Conservation (phyloP, 2,329 filamentous ascomycete species). For the Beauveria australis region DNA sequence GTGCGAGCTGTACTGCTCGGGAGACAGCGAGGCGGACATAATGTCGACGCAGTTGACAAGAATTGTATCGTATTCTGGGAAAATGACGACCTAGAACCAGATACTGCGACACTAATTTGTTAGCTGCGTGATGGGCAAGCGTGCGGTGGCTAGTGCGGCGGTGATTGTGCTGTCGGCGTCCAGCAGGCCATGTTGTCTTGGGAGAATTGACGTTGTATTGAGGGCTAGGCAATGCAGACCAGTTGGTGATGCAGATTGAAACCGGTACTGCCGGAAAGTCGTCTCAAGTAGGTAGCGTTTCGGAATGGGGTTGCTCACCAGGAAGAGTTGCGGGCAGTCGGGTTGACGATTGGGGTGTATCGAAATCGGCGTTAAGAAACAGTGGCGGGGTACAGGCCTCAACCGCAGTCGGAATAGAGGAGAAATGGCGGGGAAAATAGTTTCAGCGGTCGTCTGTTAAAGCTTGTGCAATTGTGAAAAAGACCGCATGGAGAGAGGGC, state of each 20-base stretch:
- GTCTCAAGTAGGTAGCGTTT: conserved; percentile 9
- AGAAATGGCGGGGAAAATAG: too few relatives aligned
- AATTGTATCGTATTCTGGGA: background rate
- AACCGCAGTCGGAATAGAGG: background rate
- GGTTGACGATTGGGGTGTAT: background rate
- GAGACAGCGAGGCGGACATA: conserved; percentile 33
- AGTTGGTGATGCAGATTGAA: conserved; percentile 5
- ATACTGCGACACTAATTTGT: background rate
- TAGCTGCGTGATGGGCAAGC: background rate
- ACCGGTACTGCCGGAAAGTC: background rate
- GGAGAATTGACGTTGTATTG: background rate
- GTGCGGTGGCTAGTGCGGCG: background rate
- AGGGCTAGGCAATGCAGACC: background rate
- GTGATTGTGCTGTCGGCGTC: background rate
- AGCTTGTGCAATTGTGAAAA: background rate
- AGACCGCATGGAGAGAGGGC: background rate
- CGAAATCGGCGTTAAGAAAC: conserved; percentile 2
- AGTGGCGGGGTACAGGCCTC: background rate
- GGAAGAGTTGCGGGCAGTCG: background rate
- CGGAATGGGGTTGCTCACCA: conserved; percentile 6
- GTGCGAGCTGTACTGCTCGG: conserved; percentile 24
- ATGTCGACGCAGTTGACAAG: background rate
- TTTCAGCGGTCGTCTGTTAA: background rate
- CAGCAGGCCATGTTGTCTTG: background rate
- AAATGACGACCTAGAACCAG: background rate